A percentile compares a stretch with the other conserved stretches of the same genome.
phyloP scores from a whole-genome alignment of 345 rosid genomes.

The Eucalyptus cloeziana region DNA sequence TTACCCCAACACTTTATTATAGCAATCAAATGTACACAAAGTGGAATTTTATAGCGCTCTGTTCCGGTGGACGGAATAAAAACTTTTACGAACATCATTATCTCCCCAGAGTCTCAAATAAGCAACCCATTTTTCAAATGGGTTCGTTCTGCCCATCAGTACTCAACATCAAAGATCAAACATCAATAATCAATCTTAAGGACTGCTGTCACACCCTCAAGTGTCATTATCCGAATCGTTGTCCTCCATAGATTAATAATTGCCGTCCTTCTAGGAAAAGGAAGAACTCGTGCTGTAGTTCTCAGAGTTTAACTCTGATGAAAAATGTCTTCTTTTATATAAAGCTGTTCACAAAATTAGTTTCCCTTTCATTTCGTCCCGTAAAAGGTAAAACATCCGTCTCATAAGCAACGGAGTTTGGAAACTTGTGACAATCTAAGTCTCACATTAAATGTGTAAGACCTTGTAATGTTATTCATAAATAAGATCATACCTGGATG shows the following conservation, averaged over 20 bases:
- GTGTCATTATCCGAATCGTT: neutral
- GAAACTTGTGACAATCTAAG: neutral
- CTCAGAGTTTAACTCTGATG: neutral
- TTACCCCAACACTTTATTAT: too few relatives aligned
- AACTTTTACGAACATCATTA: neutral
- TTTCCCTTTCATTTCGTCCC: neutral
- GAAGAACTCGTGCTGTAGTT: neutral
- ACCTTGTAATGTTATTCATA: neutral
- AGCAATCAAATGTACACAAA: too few relatives aligned
- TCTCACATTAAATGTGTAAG: neutral
- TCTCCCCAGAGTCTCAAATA: neutral
- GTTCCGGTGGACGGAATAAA: neutral
- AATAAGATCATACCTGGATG: neutral
- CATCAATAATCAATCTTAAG: neutral
- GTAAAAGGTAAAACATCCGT: neutral
- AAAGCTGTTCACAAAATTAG: neutral
- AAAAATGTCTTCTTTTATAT: neutral
- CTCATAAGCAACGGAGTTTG: neutral
- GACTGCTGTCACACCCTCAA: neutral
- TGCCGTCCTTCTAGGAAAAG: neutral
- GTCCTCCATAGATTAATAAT: neutral
- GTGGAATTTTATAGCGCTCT: neutral
- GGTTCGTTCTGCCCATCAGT: neutral
- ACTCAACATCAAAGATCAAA: neutral
- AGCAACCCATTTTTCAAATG: neutral